phyloP scores from a whole-genome alignment of 2,329 filamentous ascomycete species.

The Fusarium sp. region DNA sequence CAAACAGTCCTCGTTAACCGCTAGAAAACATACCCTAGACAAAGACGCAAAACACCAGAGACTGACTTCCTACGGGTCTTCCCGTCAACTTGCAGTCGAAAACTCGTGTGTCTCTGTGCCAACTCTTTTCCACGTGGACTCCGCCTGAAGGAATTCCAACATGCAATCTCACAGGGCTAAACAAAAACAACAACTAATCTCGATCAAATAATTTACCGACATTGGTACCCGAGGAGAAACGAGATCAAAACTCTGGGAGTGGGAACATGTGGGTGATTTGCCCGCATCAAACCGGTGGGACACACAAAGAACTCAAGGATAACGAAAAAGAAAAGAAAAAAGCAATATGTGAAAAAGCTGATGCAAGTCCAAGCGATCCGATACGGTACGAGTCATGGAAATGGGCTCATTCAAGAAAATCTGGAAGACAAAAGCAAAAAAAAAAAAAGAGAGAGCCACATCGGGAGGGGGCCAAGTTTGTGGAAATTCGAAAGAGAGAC shows the following conservation, averaged over 20 bases:
- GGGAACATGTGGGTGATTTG: neutral
- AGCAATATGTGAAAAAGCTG: neutral
- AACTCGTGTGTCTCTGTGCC: neutral
- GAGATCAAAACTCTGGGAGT: neutral
- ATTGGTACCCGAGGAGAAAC: neutral
- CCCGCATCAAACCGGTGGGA: constrained; percentile 2
- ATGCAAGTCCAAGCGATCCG: constrained; percentile 1
- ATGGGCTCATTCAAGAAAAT: neutral
- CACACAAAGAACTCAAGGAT: neutral
- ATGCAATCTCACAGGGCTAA: neutral
- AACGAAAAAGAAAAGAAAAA: neutral
- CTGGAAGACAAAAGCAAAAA: neutral
- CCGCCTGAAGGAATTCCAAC: neutral
- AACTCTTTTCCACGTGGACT: neutral
- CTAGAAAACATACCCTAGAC: neutral
- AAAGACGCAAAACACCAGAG: neutral
- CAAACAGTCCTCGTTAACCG: neutral
- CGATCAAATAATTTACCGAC: neutral
- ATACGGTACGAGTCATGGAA: neutral
- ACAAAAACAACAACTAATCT: neutral
- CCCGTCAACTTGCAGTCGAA: neutral
- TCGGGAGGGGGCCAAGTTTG: too few relatives aligned
- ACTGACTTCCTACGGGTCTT: neutral
- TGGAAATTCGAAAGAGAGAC: neutral
- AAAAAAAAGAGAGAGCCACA: neutral